A percentile compares a stretch with the other conserved stretches of the same genome.
phyloP scores from a whole-genome alignment of 1,139 yeast species.

The Suhomyces ambrosiae region DNA sequence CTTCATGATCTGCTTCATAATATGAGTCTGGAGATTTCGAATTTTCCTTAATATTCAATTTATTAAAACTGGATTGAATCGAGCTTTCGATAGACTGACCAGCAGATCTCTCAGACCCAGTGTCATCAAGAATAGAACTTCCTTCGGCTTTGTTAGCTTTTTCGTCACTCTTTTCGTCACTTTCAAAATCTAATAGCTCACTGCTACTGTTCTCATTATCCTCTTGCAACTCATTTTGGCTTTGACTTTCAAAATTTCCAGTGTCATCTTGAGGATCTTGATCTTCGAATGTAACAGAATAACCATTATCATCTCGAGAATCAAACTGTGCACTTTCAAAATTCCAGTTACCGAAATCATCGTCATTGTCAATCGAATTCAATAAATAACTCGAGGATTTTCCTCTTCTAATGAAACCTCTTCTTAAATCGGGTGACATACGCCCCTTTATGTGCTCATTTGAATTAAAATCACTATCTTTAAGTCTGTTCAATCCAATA shows the following conservation, averaged over 20 bases:
- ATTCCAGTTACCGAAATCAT: slow-evolving; percentile 15
- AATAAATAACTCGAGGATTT: slow-evolving; percentile 8
- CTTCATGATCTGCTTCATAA: slow-evolving; percentile 3
- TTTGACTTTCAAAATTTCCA: slow-evolving; percentile 5
- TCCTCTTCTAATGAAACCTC: slow-evolving; percentile 3
- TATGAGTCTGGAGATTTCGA: slow-evolving; percentile 2
- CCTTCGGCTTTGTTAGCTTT: not conserved
- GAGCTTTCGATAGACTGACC: slow-evolving; percentile 1
- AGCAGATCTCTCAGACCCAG: not conserved
- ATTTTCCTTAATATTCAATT: slow-evolving; percentile 3
- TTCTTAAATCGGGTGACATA: slow-evolving; percentile 6
- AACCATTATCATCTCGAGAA: slow-evolving; percentile 12
- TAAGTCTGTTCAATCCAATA: slow-evolving; percentile 44
- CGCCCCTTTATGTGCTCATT: not conserved
- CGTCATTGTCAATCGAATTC: slow-evolving; percentile 17
- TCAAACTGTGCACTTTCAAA: slow-evolving; percentile 7
- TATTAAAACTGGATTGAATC: slow-evolving; percentile 7
- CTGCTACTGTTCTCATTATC: not conserved
- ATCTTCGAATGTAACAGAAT: slow-evolving; percentile 14
- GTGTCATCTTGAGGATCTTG: slow-evolving; percentile 13
- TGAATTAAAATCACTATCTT: slow-evolving; percentile 24
- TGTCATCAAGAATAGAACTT: not conserved
- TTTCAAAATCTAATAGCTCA: not conserved
- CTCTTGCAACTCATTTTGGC: slow-evolving; percentile 1
- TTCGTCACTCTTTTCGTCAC: not conserved